Percentiles rank a stretch among this genome's conserved stretches.
Evolutionary conservation across 176 grass and related monocot genomes (phyloP).

Genomic region (Echinochloa phyllopogon): DNA sequence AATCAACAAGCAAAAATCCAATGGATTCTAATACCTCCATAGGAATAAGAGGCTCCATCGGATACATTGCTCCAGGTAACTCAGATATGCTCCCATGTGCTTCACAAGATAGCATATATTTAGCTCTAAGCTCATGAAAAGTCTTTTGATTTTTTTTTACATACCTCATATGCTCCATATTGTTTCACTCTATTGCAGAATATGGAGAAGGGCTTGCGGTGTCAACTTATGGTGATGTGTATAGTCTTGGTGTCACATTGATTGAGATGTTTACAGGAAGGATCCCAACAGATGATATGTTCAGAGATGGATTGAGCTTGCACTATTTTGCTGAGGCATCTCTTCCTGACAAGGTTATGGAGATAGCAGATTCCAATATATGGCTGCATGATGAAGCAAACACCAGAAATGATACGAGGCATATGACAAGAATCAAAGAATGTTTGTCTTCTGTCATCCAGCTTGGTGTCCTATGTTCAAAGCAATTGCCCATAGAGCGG

Average conservation of each 20-base stretch:
- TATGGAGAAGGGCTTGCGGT: not conserved
- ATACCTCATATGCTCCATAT: too few relatives aligned
- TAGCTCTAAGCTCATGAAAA: too few relatives aligned
- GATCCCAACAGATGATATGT: conserved; percentile 6
- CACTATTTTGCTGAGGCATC: not conserved
- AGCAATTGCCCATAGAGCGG: not conserved
- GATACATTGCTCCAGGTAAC: conserved; percentile 61
- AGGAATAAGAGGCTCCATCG: conserved; percentile 54
- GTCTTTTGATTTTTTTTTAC: too few relatives aligned
- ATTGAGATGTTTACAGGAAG: conserved; percentile 17
- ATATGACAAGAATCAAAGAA: not conserved
- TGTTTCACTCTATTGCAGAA: too few relatives aligned
- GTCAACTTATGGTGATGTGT: conserved; percentile 10
- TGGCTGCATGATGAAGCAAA: conserved; percentile 10
- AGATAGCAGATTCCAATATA: not conserved
- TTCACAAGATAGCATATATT: too few relatives aligned
- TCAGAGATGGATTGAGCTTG: conserved; percentile 17
- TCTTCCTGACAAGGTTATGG: not conserved
- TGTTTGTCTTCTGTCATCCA: conserved; percentile 21
- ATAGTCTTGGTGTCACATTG: conserved; percentile 13
- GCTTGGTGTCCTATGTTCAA: conserved; percentile 32
- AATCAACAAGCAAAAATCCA: not conserved
- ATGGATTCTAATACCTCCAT: conserved; percentile 23
- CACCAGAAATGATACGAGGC: not conserved
- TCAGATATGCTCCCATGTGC: too few relatives aligned